Evolutionary conservation across 192 early-diverging fungal genomes (phyloP).

Genomic region (Gaertneriomyces sp.): DNA sequence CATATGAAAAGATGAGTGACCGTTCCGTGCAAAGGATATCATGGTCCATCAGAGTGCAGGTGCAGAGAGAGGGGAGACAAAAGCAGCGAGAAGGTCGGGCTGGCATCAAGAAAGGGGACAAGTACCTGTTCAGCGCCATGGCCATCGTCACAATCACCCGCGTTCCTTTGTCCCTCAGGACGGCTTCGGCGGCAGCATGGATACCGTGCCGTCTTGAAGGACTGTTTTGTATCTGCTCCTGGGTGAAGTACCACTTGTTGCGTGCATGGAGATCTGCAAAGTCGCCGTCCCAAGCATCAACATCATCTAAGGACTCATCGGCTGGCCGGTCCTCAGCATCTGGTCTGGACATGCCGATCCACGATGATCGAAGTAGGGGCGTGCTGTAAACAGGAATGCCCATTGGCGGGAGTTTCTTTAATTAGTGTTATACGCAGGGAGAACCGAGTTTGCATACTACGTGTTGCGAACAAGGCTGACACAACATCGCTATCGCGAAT

Average conservation of each 20-base stretch:
- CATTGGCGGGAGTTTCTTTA: too few relatives aligned
- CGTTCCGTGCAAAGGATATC: background rate
- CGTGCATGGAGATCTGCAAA: background rate
- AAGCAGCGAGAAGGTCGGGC: background rate
- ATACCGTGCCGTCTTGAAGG: conserved; percentile 15
- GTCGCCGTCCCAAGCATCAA: too few relatives aligned
- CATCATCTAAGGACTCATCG: too few relatives aligned
- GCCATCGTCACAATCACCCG: conserved; percentile 13
- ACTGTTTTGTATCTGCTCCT: conserved; percentile 7
- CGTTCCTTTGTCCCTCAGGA: conserved; percentile 19
- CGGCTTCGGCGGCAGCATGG: conserved; percentile 6
- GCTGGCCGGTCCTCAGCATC: too few relatives aligned
- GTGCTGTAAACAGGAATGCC: too few relatives aligned
- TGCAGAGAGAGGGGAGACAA: background rate
- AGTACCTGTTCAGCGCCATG: conserved; percentile 13
- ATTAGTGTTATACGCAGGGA: too few relatives aligned
- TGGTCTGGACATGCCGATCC: too few relatives aligned
- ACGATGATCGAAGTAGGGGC: too few relatives aligned
- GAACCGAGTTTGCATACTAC: too few relatives aligned
- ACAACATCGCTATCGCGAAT: too few relatives aligned
- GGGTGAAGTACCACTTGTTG: conserved; percentile 22
- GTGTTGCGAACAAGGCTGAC: too few relatives aligned
- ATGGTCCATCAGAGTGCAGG: background rate
- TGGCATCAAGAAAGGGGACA: background rate
- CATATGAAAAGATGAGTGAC: background rate